A percentile compares a stretch with the other conserved stretches of the same genome.
phyloP scores from a whole-genome alignment of 495 filamentous ascomycete species.

The Recurvomyces mirabilis region DNA sequence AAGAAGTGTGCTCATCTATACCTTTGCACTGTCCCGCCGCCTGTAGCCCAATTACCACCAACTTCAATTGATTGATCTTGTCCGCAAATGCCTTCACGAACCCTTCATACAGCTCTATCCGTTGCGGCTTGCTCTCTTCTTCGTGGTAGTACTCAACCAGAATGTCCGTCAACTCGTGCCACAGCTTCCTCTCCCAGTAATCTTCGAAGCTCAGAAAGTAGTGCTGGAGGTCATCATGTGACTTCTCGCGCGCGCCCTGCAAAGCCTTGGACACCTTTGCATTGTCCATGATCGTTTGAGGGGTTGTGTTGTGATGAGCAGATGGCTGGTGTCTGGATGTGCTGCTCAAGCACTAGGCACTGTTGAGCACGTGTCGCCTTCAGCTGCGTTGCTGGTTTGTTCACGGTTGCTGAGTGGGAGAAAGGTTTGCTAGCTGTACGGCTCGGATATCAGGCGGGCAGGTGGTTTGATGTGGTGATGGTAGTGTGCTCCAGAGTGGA shows the following conservation, averaged over 20 bases:
- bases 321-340: neutral
- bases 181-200: conserved; percentile 95
- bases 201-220: conserved; percentile 90
- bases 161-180: conserved; percentile 92
- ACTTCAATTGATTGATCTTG: conserved; percentile 97
- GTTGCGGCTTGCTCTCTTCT: conserved; percentile 67
- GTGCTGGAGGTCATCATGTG: conserved; percentile 76
- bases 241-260: conserved; percentile 67
- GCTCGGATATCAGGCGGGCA: too few relatives aligned
- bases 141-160: conserved; percentile 82
- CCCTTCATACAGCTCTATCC: conserved; percentile 79
- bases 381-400: too few relatives aligned
- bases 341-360: neutral
- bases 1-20: too few relatives aligned
- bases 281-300: conserved; percentile 49
- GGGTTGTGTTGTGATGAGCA: neutral
- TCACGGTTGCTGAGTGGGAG: too few relatives aligned
- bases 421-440: too few relatives aligned
- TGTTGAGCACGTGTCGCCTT: too few relatives aligned
- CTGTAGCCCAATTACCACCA: conserved; percentile 78
- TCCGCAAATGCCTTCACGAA: conserved; percentile 95
- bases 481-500: too few relatives aligned
- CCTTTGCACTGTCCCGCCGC: conserved; percentile 80
- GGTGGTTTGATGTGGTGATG: too few relatives aligned
- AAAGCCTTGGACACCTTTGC: conserved; percentile 89